Base-by-base conservation (phyloP, 768 basidiomycete genomes). In the Tulasnella sp. region DNA sequence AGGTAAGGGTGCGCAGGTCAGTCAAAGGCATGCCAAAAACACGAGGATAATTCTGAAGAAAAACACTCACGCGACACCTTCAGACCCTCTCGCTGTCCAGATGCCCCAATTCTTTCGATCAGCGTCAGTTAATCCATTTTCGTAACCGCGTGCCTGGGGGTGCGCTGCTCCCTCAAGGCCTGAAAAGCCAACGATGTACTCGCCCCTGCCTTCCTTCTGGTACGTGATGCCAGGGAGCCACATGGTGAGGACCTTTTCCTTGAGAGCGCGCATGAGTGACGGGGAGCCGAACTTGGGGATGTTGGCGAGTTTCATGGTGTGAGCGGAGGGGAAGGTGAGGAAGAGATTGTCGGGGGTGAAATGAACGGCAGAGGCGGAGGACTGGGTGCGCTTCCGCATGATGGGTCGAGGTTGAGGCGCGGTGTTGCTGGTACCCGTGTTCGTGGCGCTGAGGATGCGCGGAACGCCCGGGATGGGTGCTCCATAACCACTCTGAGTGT, bases 161-260 rank as follows among this genome's bases (percentile, higher is more conserved):
- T 79, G 38, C 40, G 52, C 14, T 31, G 71, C 71, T 31, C 78
- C 78, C 36, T 79, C 78, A 40, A 79, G 71, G 42, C 78, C 78
- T 31, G 78, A 34, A 56, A 79, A 79, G 12, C 78, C 78, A 19
- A 79, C 78, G 44, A 79, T 44, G 52, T 74, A 79, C 42, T 79
- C 78, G 18, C 78, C 78, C 46, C 78, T 44, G n/a, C 78, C 78
- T 79, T 79, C 78, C 78, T 79, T 79, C 73, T 79, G 78, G 73
- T 48, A 74, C 42, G 7, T 74, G 78, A 79, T 16, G 52, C 78
- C 78, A 42, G 78, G 78, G 36, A 79, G 71, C 78, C 78, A 79
- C 78, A 79, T 79, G 27, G 78, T 79, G 40, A 79, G 16, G 46
- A 79, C 78, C 71, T 79, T 79, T 58, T 79, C 78, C 71, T 56